Percentiles rank a stretch among this genome's conserved stretches.
Conservation (phyloP, 2,329 filamentous ascomycete species). For the Hymenotorrendiella dingleyae region DNA sequence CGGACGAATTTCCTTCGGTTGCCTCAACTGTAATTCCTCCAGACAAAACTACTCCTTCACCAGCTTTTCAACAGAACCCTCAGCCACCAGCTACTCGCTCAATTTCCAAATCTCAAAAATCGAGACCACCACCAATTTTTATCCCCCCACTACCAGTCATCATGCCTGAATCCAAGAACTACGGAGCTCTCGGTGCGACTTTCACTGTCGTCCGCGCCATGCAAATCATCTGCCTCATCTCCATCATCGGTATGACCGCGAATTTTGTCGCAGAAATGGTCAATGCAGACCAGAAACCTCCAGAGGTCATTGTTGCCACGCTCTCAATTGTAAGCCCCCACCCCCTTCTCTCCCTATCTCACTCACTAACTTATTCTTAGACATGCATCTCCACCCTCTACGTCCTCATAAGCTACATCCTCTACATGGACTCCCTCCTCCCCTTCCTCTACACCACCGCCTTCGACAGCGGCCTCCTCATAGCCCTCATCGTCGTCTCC, state of each 20-base stretch:
- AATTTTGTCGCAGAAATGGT: conserved; percentile 80
- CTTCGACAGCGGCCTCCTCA: conserved; percentile 63
- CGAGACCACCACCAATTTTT: neutral
- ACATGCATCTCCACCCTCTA: conserved; percentile 75
- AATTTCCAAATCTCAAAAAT: neutral
- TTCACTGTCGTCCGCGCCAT: conserved; percentile 70
- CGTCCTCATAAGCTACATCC: conserved; percentile 71
- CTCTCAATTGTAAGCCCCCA: conserved; percentile 65
- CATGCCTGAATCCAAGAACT: conserved; percentile 24
- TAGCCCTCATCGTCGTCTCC: conserved; percentile 72
- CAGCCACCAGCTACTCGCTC: neutral
- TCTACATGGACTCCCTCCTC: conserved; percentile 71
- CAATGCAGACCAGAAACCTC: conserved; percentile 56
- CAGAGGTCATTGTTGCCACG: conserved; percentile 69
- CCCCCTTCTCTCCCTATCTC: neutral
- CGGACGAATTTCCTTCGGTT: no score
- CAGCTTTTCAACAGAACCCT: neutral
- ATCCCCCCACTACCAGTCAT: conserved; percentile 8
- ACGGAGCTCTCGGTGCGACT: conserved; percentile 65
- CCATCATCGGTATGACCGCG: conserved; percentile 72
- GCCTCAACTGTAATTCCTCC: no score
- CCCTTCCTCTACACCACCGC: conserved; percentile 64
- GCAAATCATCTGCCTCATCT: conserved; percentile 65
- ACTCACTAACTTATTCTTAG: conserved; percentile 40
- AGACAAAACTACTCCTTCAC: neutral